These are phyloP conservation scores for Theobroma cacao DNA, from an alignment of 345 rosid species.

Conservation along the genomic window DNA sequence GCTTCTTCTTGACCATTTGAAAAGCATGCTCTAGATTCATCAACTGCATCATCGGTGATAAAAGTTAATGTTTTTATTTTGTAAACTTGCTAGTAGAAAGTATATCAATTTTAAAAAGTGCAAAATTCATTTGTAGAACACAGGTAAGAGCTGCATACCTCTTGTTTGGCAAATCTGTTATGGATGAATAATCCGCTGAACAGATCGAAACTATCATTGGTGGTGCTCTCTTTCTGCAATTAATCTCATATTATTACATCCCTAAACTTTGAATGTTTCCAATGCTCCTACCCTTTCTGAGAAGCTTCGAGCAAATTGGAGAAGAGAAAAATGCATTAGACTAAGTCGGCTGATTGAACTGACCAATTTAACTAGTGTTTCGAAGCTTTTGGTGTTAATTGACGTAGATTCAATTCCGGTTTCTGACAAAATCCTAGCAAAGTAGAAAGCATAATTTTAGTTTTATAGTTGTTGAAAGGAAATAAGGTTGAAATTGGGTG, in stretches of 20 bases:
- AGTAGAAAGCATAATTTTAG: not conserved
- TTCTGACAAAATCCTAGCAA: slow-evolving; percentile 35
- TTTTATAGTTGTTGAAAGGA: not conserved
- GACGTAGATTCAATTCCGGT: slow-evolving; percentile 43
- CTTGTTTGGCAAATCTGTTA: slow-evolving; percentile 50
- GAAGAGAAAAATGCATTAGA: not conserved
- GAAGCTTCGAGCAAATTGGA: not conserved
- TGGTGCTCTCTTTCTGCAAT: slow-evolving; percentile 39
- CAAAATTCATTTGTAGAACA: not conserved
- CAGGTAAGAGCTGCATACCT: slow-evolving; percentile 27
- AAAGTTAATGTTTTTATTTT: not conserved
- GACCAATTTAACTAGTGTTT: slow-evolving; percentile 32
- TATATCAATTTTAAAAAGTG: not conserved
- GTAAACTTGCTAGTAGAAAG: not conserved
- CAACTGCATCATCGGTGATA: slow-evolving; percentile 34
- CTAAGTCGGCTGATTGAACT: not conserved
- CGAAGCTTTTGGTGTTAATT: slow-evolving; percentile 43
- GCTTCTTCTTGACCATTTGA: slow-evolving; percentile 36
- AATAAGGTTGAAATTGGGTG: not conserved
- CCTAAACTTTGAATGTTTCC: not conserved
- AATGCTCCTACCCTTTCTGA: not conserved
- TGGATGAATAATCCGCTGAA: slow-evolving; percentile 45
- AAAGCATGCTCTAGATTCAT: slow-evolving; percentile 39
- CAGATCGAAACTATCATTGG: slow-evolving; percentile 42
- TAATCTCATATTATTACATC: not conserved